Evolutionary conservation across 2,329 filamentous ascomycete species (phyloP), one percentile per base, ranked within the genome.

Genomic region (Raffaelea ambrosiae): DNA sequence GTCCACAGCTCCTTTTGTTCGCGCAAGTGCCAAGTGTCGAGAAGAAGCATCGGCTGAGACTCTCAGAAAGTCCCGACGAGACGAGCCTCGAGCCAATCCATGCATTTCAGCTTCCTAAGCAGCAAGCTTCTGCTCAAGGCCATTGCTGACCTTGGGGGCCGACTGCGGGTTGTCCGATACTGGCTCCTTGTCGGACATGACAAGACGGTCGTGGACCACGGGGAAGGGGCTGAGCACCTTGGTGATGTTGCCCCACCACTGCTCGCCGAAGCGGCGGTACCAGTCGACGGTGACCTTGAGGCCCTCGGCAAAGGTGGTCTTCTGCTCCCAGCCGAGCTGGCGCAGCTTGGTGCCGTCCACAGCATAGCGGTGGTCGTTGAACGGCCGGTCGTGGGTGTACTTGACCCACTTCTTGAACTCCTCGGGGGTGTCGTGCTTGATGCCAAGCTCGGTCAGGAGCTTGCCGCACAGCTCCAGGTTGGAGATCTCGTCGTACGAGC

Each of bases 341-440:
- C 76, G 68, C 54, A 88, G 71, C 64, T 86, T 87, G 46, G 74
- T 77, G 31, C 78, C 83, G 59, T 88, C 81, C 3, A 87, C 80
- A 11, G 82, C 82, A 58, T 88, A 88, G 35, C 83, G 72, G 58
- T 80, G 76, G 63, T 88, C 84, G 63, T 88, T 88, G 67, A 86
- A 91, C 0, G 86, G 86, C 19, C 87, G 75, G 65, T 93, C 86
- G 53, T 82, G 75, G 2, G 84, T 88, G 64, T 87, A 84, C 62
- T 84, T 79, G 56, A 90, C 77, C 75, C 81, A 85, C 57, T 74
- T 74, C 50, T 73, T 69, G 47, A 83, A 71, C 46, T 81, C 72
- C 49, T 74, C 71, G 26, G 67, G 63, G 4, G 66, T 68, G 18
- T 69, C 65, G 50, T 75, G 66, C 7, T 69, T 64, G 49, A 85